These are phyloP conservation scores for Colletotrichum aenigma DNA, from an alignment of 2,329 filamentous ascomycete genomes.

Conservation along the genomic window DNA sequence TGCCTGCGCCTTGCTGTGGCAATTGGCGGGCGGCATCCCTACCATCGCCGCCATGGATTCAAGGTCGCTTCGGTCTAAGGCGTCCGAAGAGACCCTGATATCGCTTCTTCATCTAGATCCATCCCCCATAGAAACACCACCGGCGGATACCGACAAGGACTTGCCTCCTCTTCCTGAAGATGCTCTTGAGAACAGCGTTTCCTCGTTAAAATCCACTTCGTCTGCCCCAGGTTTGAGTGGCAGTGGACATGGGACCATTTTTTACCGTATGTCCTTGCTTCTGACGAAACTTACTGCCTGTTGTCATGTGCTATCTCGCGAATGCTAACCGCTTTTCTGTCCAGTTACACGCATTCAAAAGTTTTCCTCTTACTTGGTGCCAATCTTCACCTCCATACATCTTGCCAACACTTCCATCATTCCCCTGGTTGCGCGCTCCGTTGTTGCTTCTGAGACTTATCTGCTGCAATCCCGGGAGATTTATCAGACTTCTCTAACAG, in stretches of 20 bases:
- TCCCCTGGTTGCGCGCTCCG: slow-evolving; percentile 74
- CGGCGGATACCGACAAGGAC: slow-evolving; percentile 55
- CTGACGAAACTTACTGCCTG: neutral
- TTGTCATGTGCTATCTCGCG: neutral
- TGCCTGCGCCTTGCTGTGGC: neutral
- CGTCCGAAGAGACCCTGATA: slow-evolving; percentile 22
- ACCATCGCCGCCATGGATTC: slow-evolving; percentile 9
- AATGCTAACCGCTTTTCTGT: neutral
- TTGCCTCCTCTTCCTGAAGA: slow-evolving; percentile 42
- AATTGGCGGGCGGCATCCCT: neutral
- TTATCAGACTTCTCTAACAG: slow-evolving; percentile 83
- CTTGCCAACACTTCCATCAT: slow-evolving; percentile 82
- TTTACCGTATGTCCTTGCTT: slow-evolving; percentile 65
- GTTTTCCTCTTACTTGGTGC: slow-evolving; percentile 88
- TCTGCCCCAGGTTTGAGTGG: slow-evolving; percentile 62
- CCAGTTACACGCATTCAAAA: slow-evolving; percentile 78
- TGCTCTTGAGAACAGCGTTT: slow-evolving; percentile 31
- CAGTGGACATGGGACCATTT: slow-evolving; percentile 70
- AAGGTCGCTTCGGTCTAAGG: slow-evolving; percentile 13
- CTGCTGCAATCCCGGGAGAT: slow-evolving; percentile 89
- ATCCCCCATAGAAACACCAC: slow-evolving; percentile 57
- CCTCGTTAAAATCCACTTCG: slow-evolving; percentile 45
- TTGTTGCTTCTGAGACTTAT: slow-evolving; percentile 79
- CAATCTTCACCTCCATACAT: slow-evolving; percentile 77
- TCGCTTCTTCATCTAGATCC: slow-evolving; percentile 25